phyloP scores from a whole-genome alignment of 75 land plant species.

The Pinus tabuliformis region DNA sequence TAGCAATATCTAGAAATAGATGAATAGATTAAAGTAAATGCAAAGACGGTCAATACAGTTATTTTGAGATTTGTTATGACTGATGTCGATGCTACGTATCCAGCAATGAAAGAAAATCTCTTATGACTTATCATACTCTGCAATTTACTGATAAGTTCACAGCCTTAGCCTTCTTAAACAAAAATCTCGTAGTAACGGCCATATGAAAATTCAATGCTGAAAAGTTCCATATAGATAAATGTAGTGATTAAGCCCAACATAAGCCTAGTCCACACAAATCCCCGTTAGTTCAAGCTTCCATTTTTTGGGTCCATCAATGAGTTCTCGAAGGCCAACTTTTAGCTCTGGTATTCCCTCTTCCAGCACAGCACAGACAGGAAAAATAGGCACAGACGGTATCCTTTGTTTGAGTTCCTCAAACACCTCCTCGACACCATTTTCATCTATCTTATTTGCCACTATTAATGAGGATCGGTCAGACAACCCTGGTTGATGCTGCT shows the following conservation, averaged over 20 bases:
- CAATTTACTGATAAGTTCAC: background rate
- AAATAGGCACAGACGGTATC: constrained; percentile 58
- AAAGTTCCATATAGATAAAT: too few species aligned
- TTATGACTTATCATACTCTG: background rate
- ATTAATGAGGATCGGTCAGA: constrained; percentile 67
- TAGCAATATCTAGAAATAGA: background rate
- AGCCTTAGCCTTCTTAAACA: background rate
- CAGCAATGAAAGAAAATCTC: background rate
- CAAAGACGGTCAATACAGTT: background rate
- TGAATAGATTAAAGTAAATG: background rate
- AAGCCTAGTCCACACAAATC: constrained; percentile 2
- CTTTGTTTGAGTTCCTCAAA: constrained; percentile 48
- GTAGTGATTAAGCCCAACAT: too few species aligned
- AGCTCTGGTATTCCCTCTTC: constrained; percentile 80
- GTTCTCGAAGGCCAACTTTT: constrained; percentile 58
- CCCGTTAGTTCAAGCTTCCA: constrained; percentile 5
- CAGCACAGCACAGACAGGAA: constrained; percentile 85
- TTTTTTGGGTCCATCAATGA: constrained; percentile 45
- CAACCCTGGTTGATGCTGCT: constrained; percentile 69
- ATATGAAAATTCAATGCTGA: too few species aligned
- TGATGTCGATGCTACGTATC: background rate
- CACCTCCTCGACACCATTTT: constrained; percentile 52
- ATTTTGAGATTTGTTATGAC: background rate
- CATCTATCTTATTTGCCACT: constrained; percentile 91
- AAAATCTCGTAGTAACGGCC: too few species aligned